Conservation (phyloP, 192 early-diverging fungal genomes). For the Umbelopsis sp. region DNA sequence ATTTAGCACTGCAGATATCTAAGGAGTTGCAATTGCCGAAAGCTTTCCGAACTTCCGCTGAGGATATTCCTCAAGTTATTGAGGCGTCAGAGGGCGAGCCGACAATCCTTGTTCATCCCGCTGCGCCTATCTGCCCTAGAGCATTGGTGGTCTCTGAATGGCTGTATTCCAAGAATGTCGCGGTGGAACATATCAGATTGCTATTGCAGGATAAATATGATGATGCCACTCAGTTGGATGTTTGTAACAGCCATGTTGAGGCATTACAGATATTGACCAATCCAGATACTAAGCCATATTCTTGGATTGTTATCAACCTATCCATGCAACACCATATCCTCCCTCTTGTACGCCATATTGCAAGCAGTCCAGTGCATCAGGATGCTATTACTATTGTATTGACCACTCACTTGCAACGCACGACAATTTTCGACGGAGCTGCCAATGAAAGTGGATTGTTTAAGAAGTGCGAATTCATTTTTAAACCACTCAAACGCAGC, state of each 20-base stretch:
- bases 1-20: background rate
- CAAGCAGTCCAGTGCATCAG: constrained; percentile 13
- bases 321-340: constrained; percentile 49
- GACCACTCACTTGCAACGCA: constrained; percentile 59
- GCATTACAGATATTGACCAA: constrained; percentile 38
- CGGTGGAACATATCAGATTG: constrained; percentile 42
- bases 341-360: constrained; percentile 29
- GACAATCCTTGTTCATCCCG: constrained; percentile 16
- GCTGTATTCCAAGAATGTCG: constrained; percentile 42
- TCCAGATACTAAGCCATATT: constrained; percentile 31
- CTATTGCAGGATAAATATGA: constrained; percentile 32
- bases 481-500: constrained; percentile 57
- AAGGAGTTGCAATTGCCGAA: background rate
- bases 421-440: constrained; percentile 49
- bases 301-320: constrained; percentile 51
- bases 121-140: constrained; percentile 25
- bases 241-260: constrained; percentile 43
- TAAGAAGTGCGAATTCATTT: constrained; percentile 52
- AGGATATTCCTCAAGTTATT: background rate
- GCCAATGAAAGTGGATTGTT: constrained; percentile 36
- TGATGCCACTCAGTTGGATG: constrained; percentile 37
- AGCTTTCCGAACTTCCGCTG: background rate
- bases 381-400: constrained; percentile 44
- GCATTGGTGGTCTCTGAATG: constrained; percentile 50
- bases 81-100: background rate